Evolutionary conservation across 2,329 filamentous ascomycete genomes (phyloP).

Genomic region (Falciphora oryzae): DNA sequence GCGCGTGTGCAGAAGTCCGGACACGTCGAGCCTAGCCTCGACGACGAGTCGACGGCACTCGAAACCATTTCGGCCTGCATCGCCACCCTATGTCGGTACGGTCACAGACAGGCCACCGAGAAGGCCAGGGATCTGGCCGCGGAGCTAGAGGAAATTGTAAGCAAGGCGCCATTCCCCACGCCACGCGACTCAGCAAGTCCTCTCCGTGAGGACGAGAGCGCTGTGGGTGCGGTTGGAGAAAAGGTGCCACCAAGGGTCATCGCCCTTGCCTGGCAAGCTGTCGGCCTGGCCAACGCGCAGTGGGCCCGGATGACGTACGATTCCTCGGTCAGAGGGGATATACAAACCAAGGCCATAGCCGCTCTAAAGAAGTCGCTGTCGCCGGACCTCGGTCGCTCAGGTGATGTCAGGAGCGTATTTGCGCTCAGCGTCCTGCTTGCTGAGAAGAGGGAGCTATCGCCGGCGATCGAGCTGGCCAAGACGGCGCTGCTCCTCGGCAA

Average conservation of each 20-base stretch:
- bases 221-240: conserved; percentile 12
- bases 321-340: conserved; percentile 60
- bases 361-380: conserved; percentile 69
- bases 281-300: conserved; percentile 79
- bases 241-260: conserved; percentile 54
- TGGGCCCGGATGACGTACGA: conserved; percentile 83
- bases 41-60: conserved; percentile 71
- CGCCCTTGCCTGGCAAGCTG: conserved; percentile 71
- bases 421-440: conserved; percentile 79
- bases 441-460: conserved; percentile 73
- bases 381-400: conserved; percentile 57
- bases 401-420: conserved; percentile 73
- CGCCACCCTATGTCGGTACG: conserved; percentile 75
- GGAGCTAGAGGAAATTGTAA: conserved; percentile 70
- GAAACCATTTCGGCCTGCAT: conserved; percentile 77
- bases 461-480: conserved; percentile 78
- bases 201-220: conserved; percentile 16
- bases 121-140: conserved; percentile 67
- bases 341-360: conserved; percentile 72
- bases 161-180: conserved; percentile 38
- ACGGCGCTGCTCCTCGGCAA: conserved; percentile 61
- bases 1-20: conserved; percentile 76
- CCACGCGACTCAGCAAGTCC: conserved; percentile 10
- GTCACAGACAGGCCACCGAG: conserved; percentile 66
- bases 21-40: conserved; percentile 63